Percentiles rank a stretch among this genome's conserved stretches.
Conservation (phyloP, 192 early-diverging fungal species). For the Coemansia sp. region DNA sequence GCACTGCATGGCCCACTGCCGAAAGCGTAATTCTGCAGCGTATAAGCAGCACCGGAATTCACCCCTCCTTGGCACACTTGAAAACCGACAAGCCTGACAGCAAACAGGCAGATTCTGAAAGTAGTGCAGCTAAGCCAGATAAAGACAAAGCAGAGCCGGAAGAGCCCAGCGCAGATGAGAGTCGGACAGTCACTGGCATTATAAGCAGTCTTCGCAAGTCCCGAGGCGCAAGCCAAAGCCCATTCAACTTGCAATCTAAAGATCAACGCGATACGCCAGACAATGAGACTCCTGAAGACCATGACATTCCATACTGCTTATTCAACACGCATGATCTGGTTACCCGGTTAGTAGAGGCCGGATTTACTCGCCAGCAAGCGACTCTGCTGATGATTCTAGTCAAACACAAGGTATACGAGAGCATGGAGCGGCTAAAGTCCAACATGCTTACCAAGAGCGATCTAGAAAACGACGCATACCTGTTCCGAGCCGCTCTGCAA, state of each 20-base stretch:
- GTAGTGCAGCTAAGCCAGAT: background rate
- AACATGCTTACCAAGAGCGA: conserved; percentile 74
- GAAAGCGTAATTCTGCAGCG: conserved; percentile 51
- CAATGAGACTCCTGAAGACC: background rate
- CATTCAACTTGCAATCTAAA: background rate
- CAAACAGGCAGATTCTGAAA: background rate
- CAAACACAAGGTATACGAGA: conserved; percentile 58
- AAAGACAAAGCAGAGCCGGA: conserved; percentile 2
- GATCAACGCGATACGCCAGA: background rate
- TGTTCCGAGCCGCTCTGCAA: conserved; percentile 78
- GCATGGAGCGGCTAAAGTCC: conserved; percentile 15
- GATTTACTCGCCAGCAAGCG: conserved; percentile 70
- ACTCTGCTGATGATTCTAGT: conserved; percentile 73
- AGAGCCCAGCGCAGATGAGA: background rate
- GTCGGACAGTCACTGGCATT: conserved; percentile 32
- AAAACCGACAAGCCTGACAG: conserved; percentile 2
- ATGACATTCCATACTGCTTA: conserved; percentile 46
- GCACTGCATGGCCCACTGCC: conserved; percentile 34
- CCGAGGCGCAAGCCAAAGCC: conserved; percentile 16
- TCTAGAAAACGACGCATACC: conserved; percentile 80
- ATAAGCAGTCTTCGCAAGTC: conserved; percentile 39
- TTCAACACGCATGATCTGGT: conserved; percentile 83
- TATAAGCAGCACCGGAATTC: conserved; percentile 28
- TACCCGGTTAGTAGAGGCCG: conserved; percentile 59
- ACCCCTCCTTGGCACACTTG: conserved; percentile 11